Conservation (phyloP, 495 filamentous ascomycete genomes). For the Glonium stellatum region DNA sequence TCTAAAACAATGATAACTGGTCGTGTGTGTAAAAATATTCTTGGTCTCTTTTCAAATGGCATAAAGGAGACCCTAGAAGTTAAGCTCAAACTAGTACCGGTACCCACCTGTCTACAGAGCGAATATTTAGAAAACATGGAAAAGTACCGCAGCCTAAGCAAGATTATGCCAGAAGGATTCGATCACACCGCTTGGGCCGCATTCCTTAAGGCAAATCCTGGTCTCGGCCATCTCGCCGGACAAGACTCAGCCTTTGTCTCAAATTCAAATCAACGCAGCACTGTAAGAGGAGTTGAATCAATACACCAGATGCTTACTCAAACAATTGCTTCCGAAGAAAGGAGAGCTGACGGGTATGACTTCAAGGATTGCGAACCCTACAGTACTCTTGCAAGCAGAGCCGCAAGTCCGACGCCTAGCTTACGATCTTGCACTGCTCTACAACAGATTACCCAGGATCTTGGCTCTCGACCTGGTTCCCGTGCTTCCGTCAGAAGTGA, state of each 20-base stretch:
- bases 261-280: neutral
- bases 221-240: constrained; percentile 17
- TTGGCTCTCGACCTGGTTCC: constrained; percentile 41
- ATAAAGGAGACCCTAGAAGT: constrained; percentile 90
- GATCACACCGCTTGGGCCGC: constrained; percentile 58
- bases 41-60: constrained; percentile 75
- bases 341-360: neutral
- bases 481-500: constrained; percentile 37
- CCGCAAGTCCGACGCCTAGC: constrained; percentile 40
- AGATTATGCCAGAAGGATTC: constrained; percentile 54
- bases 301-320: constrained; percentile 28
- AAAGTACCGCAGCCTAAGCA: constrained; percentile 53
- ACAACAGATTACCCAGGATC: constrained; percentile 23
- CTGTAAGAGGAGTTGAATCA: constrained; percentile 17
- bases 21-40: constrained; percentile 74
- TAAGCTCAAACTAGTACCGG: constrained; percentile 77
- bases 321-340: constrained; percentile 1
- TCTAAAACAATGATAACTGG: constrained; percentile 79
- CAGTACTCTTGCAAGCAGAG: constrained; percentile 31
- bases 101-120: constrained; percentile 64
- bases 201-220: constrained; percentile 33
- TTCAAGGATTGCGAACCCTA: constrained; percentile 14
- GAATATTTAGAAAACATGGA: constrained; percentile 61
- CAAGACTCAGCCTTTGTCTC: neutral
- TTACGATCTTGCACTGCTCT: constrained; percentile 27